Conservation (phyloP, 2,329 filamentous ascomycete species). For the Cladosporium colombiae region DNA sequence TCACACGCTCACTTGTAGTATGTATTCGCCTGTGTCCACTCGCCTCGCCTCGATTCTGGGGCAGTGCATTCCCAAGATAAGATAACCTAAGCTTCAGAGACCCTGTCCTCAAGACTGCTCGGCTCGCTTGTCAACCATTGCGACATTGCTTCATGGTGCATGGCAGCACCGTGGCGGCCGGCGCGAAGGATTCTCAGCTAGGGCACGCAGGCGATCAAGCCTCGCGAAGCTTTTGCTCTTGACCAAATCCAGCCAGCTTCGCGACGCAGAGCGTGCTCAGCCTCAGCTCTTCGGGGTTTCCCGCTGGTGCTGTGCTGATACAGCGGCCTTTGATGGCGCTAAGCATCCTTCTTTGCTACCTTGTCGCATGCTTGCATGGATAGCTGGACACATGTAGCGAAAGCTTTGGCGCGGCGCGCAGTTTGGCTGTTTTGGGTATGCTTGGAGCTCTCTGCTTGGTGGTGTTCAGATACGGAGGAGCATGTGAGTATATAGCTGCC, state of each 20-base stretch:
- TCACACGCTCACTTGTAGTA: neutral
- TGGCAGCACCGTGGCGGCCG: neutral
- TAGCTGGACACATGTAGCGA: neutral
- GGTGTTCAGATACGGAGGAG: neutral
- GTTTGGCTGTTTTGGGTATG: neutral
- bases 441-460: neutral
- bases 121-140: neutral
- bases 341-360: neutral
- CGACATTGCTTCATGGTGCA: neutral
- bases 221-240: neutral
- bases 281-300: neutral
- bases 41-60: neutral
- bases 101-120: neutral
- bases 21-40: neutral
- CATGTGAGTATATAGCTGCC: neutral
- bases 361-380: neutral
- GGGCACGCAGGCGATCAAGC: neutral
- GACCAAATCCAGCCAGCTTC: neutral
- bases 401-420: neutral
- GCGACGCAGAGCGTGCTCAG: neutral
- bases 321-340: neutral
- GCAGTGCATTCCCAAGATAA: neutral
- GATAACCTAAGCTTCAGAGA: neutral
- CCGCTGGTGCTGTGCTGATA: neutral
- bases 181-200: neutral